phyloP scores from a whole-genome alignment of 2,329 filamentous ascomycete genomes.

The Rhynchosporium secalis region DNA sequence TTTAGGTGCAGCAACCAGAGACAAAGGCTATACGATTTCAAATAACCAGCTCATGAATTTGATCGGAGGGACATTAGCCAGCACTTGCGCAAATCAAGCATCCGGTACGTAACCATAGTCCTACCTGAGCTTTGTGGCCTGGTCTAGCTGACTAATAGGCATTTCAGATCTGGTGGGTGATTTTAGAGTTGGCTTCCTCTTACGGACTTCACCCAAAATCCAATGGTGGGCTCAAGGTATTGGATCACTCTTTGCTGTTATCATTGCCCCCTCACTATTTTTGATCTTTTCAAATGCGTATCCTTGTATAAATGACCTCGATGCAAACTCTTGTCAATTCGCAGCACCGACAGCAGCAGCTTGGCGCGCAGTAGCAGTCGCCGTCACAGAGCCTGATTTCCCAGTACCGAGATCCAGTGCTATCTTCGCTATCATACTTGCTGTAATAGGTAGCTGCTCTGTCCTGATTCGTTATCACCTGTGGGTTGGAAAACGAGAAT shows the following conservation, averaged over 20 bases:
- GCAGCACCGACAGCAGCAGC: constrained; percentile 62
- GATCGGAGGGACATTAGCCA: constrained; percentile 42
- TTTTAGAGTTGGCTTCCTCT: constrained; percentile 68
- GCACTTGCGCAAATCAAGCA: too few relatives aligned
- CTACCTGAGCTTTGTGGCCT: too few relatives aligned
- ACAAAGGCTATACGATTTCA: constrained; percentile 45
- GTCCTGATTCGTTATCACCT: constrained; percentile 56
- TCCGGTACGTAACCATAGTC: too few relatives aligned
- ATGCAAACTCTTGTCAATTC: constrained; percentile 56
- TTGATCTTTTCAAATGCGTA: constrained; percentile 68
- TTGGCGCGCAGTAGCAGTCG: constrained; percentile 65
- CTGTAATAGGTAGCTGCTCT: constrained; percentile 47
- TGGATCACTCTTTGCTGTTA: constrained; percentile 63
- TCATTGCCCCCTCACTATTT: constrained; percentile 66
- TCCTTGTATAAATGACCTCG: constrained; percentile 60
- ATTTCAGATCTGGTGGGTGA: constrained; percentile 58
- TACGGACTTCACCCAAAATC: constrained; percentile 62
- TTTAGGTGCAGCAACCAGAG: constrained; percentile 54
- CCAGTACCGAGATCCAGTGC: constrained; percentile 55
- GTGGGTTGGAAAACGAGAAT: constrained; percentile 53
- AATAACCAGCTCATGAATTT: constrained; percentile 65
- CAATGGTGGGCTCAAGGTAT: constrained; percentile 67
- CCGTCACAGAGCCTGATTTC: constrained; percentile 58
- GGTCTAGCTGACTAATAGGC: constrained; percentile 35
- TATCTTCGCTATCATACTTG: constrained; percentile 59